A percentile compares a stretch with the other conserved stretches of the same genome.
Conservation (phyloP, 164 flowering plant species). For the Platanus orientalis region DNA sequence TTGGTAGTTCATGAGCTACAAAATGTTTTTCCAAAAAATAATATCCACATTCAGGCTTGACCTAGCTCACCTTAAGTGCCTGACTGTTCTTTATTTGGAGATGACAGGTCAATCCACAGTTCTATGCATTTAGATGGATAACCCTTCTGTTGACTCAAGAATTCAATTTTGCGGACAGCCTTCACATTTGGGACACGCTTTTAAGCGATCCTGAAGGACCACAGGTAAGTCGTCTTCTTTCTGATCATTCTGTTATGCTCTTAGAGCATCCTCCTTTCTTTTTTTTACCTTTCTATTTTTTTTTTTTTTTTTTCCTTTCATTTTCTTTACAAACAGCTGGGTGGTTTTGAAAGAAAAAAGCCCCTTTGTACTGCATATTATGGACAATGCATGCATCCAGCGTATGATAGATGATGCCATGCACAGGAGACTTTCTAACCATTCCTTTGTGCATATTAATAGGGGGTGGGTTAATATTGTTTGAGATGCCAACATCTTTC, state of each 20-base stretch:
- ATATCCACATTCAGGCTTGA: not conserved
- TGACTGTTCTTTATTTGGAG: constrained; percentile 9
- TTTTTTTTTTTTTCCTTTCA: no score
- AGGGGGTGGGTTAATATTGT: no score
- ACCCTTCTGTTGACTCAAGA: constrained; percentile 97
- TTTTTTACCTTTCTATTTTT: not conserved
- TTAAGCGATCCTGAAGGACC: constrained; percentile 97
- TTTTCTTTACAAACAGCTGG: no score
- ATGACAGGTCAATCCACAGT: constrained; percentile 88
- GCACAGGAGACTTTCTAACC: no score
- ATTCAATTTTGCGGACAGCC: constrained; percentile 85
- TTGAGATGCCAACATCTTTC: no score
- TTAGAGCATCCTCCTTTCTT: not conserved
- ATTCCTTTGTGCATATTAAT: no score
- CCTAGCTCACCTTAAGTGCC: not conserved
- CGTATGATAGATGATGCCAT: no score
- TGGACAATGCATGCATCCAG: no score
- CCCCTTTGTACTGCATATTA: no score
- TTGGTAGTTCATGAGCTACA: not conserved
- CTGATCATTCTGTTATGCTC: not conserved
- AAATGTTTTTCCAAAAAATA: not conserved
- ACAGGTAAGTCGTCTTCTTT: constrained; percentile 43
- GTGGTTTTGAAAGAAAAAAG: no score
- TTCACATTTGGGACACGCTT: constrained; percentile 94
- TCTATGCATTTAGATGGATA: constrained; percentile 97